Conservation (phyloP, 164 flowering plant genomes). For the Stephania yunnanensis region DNA sequence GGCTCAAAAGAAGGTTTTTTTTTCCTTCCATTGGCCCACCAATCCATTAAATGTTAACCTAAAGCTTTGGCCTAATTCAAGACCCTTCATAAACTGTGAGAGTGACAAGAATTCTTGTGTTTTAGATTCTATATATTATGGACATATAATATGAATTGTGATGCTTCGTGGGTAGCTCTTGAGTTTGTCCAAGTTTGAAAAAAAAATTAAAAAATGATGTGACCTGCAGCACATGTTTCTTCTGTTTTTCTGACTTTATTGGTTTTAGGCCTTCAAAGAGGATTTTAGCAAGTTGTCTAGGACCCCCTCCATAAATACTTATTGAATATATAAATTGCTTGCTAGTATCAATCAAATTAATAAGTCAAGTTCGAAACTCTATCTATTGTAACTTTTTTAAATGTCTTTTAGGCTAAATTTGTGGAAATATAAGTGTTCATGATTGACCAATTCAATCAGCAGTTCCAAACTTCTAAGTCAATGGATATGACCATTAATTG, state of each 20-base stretch:
- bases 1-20: not conserved
- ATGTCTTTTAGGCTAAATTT: no score
- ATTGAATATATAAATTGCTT: no score
- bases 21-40: not conserved
- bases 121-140: not conserved
- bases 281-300: no score
- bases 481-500: no score
- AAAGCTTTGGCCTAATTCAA: not conserved
- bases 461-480: no score
- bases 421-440: no score
- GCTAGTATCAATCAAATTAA: no score
- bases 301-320: no score
- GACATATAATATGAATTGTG: not conserved
- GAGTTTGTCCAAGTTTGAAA: not conserved
- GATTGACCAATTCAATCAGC: no score
- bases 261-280: not conserved
- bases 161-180: not conserved
- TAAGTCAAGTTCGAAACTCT: no score
- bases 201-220: not conserved
- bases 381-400: no score
- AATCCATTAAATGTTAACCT: not conserved
- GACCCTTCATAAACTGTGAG: not conserved
- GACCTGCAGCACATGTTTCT: not conserved
- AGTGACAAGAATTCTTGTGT: not conserved
- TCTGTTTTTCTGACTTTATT: not conserved